These are phyloP conservation scores for Metahyphopichia silvanorum DNA, from an alignment of 805 yeast species.

Conservation along the genomic window DNA sequence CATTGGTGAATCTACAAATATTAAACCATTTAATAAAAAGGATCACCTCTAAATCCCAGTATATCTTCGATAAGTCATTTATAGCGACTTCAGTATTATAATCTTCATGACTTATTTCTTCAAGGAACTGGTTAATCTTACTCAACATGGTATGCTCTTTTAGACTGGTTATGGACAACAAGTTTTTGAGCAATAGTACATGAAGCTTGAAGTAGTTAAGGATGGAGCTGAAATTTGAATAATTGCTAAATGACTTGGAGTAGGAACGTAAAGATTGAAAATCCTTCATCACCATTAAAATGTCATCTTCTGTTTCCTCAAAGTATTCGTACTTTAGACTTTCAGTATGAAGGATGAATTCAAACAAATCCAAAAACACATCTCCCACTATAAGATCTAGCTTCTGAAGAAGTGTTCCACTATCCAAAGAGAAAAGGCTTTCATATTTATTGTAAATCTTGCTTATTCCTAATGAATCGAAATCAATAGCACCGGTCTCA, in stretches of 20 bases:
- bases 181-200: neutral
- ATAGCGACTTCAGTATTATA: neutral
- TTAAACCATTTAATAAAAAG: slow-evolving; percentile 14
- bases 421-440: neutral
- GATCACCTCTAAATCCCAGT: slow-evolving; percentile 8
- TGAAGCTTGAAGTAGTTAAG: slow-evolving; percentile 2
- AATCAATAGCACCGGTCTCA: slow-evolving; percentile 1
- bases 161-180: neutral
- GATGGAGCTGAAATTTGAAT: neutral
- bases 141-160: neutral
- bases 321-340: neutral
- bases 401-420: neutral
- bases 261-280: neutral
- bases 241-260: neutral
- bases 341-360: neutral
- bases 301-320: neutral
- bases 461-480: slow-evolving; percentile 2
- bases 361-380: slow-evolving; percentile 1
- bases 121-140: neutral
- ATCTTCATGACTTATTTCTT: neutral
- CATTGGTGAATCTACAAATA: slow-evolving; percentile 7
- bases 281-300: neutral
- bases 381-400: neutral
- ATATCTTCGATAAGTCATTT: neutral
- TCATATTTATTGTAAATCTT: slow-evolving; percentile 4